Percentiles rank a stretch among this genome's conserved stretches.
Conservation (phyloP, 192 early-diverging fungal genomes). For the Martensiomyces pterosporus region DNA sequence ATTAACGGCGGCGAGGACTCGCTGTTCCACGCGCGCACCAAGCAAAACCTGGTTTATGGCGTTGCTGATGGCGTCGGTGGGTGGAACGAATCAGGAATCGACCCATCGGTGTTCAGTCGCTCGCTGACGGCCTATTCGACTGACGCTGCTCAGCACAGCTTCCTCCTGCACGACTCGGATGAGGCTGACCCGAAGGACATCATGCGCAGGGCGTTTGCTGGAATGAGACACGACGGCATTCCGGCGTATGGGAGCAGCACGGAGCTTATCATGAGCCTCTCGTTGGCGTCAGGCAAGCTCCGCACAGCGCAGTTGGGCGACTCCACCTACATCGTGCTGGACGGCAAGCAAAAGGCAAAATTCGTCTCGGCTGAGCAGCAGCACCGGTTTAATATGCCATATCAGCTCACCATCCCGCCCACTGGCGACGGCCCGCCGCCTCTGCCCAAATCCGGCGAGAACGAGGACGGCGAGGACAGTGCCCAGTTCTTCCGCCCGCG, state of each 20-base stretch:
- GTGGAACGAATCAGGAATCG: constrained; percentile 48
- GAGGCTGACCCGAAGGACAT: constrained; percentile 43
- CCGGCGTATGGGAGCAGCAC: constrained; percentile 44
- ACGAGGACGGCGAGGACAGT: constrained; percentile 4
- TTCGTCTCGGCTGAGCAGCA: constrained; percentile 46
- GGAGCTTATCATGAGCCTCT: constrained; percentile 30
- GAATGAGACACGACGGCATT: constrained; percentile 31
- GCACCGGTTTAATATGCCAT: constrained; percentile 51
- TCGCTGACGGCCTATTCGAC: constrained; percentile 42
- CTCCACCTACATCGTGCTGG: constrained; percentile 37
- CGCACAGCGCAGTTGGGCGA: constrained; percentile 46
- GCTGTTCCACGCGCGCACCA: constrained; percentile 37
- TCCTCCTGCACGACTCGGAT: constrained; percentile 46
- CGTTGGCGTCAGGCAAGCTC: constrained; percentile 22
- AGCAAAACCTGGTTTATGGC: constrained; percentile 44
- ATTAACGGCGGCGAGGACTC: constrained; percentile 49
- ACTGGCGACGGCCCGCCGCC: constrained; percentile 5
- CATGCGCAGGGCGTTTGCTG: constrained; percentile 39
- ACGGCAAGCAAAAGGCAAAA: constrained; percentile 15
- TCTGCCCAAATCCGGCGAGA: neutral
- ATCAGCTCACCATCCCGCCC: constrained; percentile 45
- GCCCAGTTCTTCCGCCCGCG: constrained; percentile 44
- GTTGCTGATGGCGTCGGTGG: constrained; percentile 50
- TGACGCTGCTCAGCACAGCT: constrained; percentile 14
- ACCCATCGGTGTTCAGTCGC: constrained; percentile 47